Base-by-base conservation (phyloP, 1,284 basidiomycete genomes). In the Xerocomus amazonicus region DNA sequence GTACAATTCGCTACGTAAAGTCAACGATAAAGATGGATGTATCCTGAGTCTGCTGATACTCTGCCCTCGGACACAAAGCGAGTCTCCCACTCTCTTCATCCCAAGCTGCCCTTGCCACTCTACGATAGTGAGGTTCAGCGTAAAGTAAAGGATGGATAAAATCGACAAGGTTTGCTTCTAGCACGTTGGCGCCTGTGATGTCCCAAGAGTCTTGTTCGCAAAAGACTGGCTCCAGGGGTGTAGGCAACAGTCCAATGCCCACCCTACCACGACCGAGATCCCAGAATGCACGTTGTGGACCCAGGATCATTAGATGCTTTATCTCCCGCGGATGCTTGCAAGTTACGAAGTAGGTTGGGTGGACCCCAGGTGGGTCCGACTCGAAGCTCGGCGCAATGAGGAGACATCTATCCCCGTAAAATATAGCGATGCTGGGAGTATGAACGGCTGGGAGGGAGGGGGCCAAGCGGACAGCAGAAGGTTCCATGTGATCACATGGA, bases 271-370 rank as follows among this genome's bases (percentile, higher is more conserved):
- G 46, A 4, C 55, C 51, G 19, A 50, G 48, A 23, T 56, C 55
- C 55, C 55, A 57, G 37, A 57, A 54, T 27, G 55, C 51, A 39
- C 51, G 51, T 5, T 56, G 48, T n/a, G 55, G 51, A 19, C 51
- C 55, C 4, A 57, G 31, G 9, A 57, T 35, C 42, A 51, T 45
- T 12, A 48, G 46, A 23, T 43, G 31, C 19, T 51, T 48, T 37
- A 57, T 46, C 16, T 43, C 36, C 19, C 43, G 48, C 14, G 52
- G 52, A 19, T 32, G 45, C 3, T 33, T 51, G 17, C 48, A 57
- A 8, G 55, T 56, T 9, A 45, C 49, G 38, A 57, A 46, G 39
- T 54, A 57, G 9, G 52, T 57, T 13, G 55, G 55, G 29, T 57
- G 55, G n/a, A 26, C 29, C 6, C 42, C 46, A 0, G 43, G 45